Conservation (phyloP, 1,139 yeast genomes). For the Suzukiozyma palmioleophila region DNA sequence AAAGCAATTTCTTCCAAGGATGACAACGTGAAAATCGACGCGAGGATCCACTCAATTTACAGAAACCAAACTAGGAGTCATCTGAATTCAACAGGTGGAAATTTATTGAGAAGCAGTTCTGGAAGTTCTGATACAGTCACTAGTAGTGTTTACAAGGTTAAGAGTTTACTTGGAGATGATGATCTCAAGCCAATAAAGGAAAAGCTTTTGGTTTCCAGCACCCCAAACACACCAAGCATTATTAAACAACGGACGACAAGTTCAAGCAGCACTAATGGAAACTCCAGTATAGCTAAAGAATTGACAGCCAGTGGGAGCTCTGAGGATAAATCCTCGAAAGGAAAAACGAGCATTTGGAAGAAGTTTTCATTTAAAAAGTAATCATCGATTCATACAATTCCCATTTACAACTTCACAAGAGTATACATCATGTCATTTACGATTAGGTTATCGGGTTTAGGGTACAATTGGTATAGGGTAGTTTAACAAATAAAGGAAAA, state of each 20-base stretch:
- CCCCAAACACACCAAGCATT: conserved; percentile 4
- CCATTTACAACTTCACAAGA: no score
- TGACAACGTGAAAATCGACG: conserved; percentile 19
- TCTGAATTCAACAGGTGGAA: conserved; percentile 2
- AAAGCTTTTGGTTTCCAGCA: conserved; percentile 4
- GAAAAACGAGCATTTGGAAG: conserved; percentile 27
- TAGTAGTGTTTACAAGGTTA: conserved; percentile 1
- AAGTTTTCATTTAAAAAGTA: conserved; percentile 29
- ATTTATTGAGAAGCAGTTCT: not conserved
- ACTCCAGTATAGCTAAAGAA: conserved; percentile 6
- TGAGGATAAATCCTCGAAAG: conserved; percentile 3
- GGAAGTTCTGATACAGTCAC: conserved; percentile 1
- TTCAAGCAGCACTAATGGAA: conserved; percentile 8
- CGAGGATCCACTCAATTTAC: conserved; percentile 31
- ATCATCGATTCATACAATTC: not conserved
- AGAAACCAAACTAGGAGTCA: conserved; percentile 17
- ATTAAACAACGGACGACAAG: conserved; percentile 26
- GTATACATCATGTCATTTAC: no score
- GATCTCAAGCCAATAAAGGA: not conserved
- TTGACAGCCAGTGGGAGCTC: conserved; percentile 5
- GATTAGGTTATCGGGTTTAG: no score
- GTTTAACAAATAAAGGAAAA: no score
- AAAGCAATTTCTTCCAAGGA: conserved; percentile 16
- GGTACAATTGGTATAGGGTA: no score
- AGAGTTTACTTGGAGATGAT: conserved; percentile 3